Evolutionary conservation across 768 basidiomycete species (phyloP).

Genomic region (Sporobolomyces phaffii): DNA sequence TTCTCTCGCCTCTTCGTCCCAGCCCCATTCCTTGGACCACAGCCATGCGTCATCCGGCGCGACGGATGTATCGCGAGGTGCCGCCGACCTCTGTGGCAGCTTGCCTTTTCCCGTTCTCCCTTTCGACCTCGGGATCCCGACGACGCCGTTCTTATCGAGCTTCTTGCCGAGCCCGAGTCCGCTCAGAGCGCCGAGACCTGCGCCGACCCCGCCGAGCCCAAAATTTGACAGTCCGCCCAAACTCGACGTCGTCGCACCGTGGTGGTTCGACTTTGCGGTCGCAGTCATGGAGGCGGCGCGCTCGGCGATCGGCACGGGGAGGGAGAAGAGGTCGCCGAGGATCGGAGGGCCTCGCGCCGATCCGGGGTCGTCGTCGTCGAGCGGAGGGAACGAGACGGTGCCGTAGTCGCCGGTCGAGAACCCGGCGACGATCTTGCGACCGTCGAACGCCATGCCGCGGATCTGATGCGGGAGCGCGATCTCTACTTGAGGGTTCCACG

Average conservation of each 20-base stretch:
- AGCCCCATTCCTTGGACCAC: conserved; percentile 43
- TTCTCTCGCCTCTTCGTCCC: conserved; percentile 55
- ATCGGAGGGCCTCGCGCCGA: conserved; percentile 51
- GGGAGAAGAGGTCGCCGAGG: conserved; percentile 38
- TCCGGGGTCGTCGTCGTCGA: conserved; percentile 51
- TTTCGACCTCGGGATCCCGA: conserved; percentile 7
- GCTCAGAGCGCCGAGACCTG: conserved; percentile 16
- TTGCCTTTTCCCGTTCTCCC: neutral
- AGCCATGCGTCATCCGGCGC: conserved; percentile 19
- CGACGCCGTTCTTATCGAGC: conserved; percentile 38
- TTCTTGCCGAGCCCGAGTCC: conserved; percentile 20
- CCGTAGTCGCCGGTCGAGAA: conserved; percentile 75
- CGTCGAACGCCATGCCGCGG: conserved; percentile 65
- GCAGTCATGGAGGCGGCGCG: too few relatives aligned
- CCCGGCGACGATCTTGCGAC: conserved; percentile 61
- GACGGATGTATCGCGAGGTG: neutral
- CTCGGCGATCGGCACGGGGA: conserved; percentile 12
- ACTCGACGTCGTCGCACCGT: neutral
- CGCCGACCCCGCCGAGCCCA: conserved; percentile 12
- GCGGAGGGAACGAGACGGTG: conserved; percentile 54
- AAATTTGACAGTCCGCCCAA: conserved; percentile 5
- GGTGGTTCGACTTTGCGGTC: neutral
- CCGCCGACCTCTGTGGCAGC: neutral
- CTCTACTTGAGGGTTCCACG: conserved; percentile 62
- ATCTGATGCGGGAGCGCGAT: conserved; percentile 77